Evolutionary conservation across 2,329 filamentous ascomycete species (phyloP), one percentile per base, ranked within the genome.

Genomic region (Trematosphaeria pertusa): DNA sequence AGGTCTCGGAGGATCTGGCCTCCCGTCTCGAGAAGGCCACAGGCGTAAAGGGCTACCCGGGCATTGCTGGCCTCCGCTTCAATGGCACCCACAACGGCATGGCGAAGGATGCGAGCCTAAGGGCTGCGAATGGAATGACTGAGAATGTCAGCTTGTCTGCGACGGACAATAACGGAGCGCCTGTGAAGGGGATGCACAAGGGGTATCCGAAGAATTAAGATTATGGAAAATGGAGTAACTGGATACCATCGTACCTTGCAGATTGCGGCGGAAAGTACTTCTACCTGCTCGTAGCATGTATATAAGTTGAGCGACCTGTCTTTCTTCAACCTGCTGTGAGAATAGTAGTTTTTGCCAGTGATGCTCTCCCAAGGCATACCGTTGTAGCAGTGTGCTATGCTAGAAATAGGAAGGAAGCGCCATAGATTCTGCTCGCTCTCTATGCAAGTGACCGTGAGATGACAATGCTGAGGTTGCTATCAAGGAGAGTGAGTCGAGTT

Each of bases 81-180:
- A 85, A 84, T 37, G 83, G 84, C 2, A 81, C 78, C 0, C 81
- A 85, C 62, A 86, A 86, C 49, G 82, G 81, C 5, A 83, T 86
- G 74, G 73, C 79, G 9, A 79, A 78, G 58, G 74, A 80, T 40
- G 43, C 52, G 8, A 75, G 71, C 38, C 59, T 77, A 19, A 71
- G 73, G 38, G 70, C 69, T 35, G 83, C 83, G 8, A 85, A 85
- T 50, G 78, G 78, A 3, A 73, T 80, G 59, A 67, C 58, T 8
- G 56, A 54, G 6, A 69, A 68, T 32, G 59, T 70, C n/a, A 60
- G 61, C 14, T 62, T 63, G 24, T 66, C 58, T 45, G 54, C 48
- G 28, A 61, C 63, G 10, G 60, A 69, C 18, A 75, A 75, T 46
- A 82, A 82, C 50, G 80, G 79, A 26, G 80, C 77, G 5, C 78